These are phyloP conservation scores for Yamadazyma phyllophila DNA, from an alignment of 805 yeast genomes.

Conservation along the genomic window DNA sequence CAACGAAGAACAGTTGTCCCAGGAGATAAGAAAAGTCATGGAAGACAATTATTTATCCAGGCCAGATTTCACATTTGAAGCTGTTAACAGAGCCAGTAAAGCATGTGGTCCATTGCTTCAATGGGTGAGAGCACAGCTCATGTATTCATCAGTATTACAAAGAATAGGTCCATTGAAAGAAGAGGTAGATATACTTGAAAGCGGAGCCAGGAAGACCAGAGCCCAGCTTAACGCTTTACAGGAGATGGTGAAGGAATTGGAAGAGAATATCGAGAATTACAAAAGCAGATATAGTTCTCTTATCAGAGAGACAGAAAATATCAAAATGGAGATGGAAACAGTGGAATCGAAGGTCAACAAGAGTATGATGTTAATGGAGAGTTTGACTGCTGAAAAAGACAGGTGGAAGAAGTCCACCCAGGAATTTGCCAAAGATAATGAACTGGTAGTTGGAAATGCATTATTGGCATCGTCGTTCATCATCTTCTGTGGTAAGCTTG, in stretches of 20 bases:
- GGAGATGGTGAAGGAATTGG: conserved; percentile 76
- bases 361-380: conserved; percentile 60
- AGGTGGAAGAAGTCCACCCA: conserved; percentile 71
- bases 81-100: conserved; percentile 85
- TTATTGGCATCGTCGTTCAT: conserved; percentile 60
- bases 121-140: conserved; percentile 90
- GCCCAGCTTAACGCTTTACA: conserved; percentile 73
- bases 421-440: conserved; percentile 46
- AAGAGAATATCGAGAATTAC: conserved; percentile 62
- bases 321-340: conserved; percentile 64
- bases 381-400: conserved; percentile 60
- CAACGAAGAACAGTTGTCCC: conserved; percentile 55
- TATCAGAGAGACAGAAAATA: conserved; percentile 76
- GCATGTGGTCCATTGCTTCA: conserved; percentile 90
- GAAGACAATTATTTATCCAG: conserved; percentile 57
- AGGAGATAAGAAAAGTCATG: conserved; percentile 54
- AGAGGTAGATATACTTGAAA: conserved; percentile 63
- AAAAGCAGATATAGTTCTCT: conserved; percentile 66
- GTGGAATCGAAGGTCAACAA: conserved; percentile 63
- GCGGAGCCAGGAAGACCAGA: conserved; percentile 56
- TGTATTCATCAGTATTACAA: conserved; percentile 68
- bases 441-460: conserved; percentile 60
- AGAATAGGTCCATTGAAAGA: conserved; percentile 68
- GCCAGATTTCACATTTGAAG: conserved; percentile 63
- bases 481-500: conserved; percentile 58